Conservation (phyloP, 805 yeast genomes). For the Suhomyces tanzawaensis region DNA sequence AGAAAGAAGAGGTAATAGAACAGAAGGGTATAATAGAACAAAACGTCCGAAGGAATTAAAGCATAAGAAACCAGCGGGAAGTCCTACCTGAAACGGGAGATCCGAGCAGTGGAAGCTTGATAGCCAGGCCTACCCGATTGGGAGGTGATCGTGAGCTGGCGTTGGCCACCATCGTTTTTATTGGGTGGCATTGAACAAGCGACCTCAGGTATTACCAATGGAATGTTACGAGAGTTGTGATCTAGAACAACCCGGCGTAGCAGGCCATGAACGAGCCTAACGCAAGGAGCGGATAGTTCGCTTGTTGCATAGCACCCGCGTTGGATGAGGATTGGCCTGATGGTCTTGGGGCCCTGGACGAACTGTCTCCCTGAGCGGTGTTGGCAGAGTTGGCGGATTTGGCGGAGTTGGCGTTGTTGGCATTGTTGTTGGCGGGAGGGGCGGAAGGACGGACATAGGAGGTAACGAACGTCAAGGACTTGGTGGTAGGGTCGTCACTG, state of each 20-base stretch:
- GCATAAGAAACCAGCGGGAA: no score
- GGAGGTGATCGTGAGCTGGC: no score
- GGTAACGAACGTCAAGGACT: slow-evolving; percentile 28
- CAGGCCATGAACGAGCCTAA: slow-evolving; percentile 5
- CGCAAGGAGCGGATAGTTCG: slow-evolving; percentile 5
- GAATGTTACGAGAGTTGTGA: no score
- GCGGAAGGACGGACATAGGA: slow-evolving; percentile 29
- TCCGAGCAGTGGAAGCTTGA: no score
- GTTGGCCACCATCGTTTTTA: no score
- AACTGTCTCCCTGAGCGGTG: no score
- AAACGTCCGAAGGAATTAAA: no score
- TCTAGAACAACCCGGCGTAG: not conserved
- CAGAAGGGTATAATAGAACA: no score
- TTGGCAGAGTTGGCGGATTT: slow-evolving; percentile 7
- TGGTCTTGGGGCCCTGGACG: not conserved
- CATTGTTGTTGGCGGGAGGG: slow-evolving; percentile 10
- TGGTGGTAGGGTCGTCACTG: slow-evolving; percentile 21
- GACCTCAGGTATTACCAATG: not conserved
- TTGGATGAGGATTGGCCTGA: not conserved
- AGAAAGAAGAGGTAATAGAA: no score
- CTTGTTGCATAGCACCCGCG: not conserved
- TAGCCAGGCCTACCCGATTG: no score
- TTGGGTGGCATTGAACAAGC: no score
- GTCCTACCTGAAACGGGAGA: no score
- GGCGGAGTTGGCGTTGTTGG: not conserved